Base-by-base conservation (phyloP, 2,329 filamentous ascomycete genomes). In the Aspergillus hiratsukae region DNA sequence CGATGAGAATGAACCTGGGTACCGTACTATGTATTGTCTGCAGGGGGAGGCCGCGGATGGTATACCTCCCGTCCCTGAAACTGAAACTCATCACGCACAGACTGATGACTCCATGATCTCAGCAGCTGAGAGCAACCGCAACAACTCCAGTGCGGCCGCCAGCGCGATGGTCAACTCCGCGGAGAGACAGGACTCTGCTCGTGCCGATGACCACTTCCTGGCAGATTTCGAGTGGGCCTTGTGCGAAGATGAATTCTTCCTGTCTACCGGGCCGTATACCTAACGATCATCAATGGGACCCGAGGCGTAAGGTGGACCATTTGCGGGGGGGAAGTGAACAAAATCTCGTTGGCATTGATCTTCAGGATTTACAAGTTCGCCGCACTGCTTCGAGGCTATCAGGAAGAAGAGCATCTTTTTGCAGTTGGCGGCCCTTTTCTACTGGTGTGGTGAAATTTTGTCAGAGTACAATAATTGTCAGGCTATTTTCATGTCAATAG, bases 161-260 rank as follows among this genome's bases (percentile, higher is more conserved):
- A 55, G 48, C 48, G 49, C 52, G 6, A 35, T 43, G 17, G 51
- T 19, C 31, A 53, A 51, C n/a, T 41, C 21, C 10, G 21, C 41
- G 14, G 57, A 62, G 9, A 52, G 58, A 29, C 64, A 64, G 17
- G 64, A 69, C 35, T 55, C 65, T 4, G 52, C 66, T 19, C 59
- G 61, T 11, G 65, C 73, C n/a, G 68, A 74, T 48, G 72, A 75
- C 23, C 66, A 73, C 41, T 74, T 75, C 49, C 60, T 75, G 3
- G 66, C 71, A 0, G 71, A 75, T 52, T 71, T 75, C 21, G 73
- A 75, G 52, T 75, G 73, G 73, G 66, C 71, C 2, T 55, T 74
- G 11, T 62, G 64, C 2, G 69, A 72, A 28, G 70, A 72, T 50
- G 61, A 56, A 14, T 43, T 72, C 5, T 64, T 70, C 41, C 62